Evolutionary conservation across 2,329 filamentous ascomycete species (phyloP), one percentile per base, ranked within the genome.

Genomic region (Aspergillus vadensis): DNA sequence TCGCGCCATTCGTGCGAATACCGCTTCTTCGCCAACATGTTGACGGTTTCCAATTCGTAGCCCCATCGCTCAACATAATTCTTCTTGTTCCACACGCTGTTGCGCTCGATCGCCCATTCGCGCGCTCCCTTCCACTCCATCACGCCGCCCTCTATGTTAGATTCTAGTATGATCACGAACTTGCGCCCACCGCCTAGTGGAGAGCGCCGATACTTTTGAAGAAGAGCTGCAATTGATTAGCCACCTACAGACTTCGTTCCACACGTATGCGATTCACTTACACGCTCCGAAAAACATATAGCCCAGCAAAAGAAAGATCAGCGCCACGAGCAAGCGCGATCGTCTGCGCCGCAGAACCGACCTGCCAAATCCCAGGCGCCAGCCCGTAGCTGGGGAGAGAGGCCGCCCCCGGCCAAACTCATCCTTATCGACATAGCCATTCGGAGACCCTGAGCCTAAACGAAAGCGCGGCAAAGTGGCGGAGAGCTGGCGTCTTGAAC

Each of bases 1-100:
- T 99, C 95, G 71, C 95, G 87, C 95, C 95, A 99, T 79, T 99
- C 95, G 79, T 99, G 95, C 27, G 95, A 94, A 75, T 99, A 99
- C 67, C 93, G 88, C 80, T 97, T 98, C 85, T 97, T 97, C 57
- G 93, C 97, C 80, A 92, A 94, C 93, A 99, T 96, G 76, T 99
- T 96, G 67, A 96, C 92, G 72, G 98, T 90, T 76, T 99, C 95
- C 60, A 99, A 81, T 63, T 97, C 90, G 75, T 99, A 98, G 14
- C 95, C 95, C 93, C 95, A 98, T 74, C 84, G 85, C 36, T 86
- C 83, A 2, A 88, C 89, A 73, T 99, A 99, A 71, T 89, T 90
- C 74, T 90, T 89, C 82, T 99, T 99, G 80, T 99, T 99, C 75
- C 89, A 88, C 57, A 98, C 87, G 73, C 94, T 98, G 80, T 98